Evolutionary conservation across 176 grass and related monocot species (phyloP).

Genomic region (Juncus effusus): DNA sequence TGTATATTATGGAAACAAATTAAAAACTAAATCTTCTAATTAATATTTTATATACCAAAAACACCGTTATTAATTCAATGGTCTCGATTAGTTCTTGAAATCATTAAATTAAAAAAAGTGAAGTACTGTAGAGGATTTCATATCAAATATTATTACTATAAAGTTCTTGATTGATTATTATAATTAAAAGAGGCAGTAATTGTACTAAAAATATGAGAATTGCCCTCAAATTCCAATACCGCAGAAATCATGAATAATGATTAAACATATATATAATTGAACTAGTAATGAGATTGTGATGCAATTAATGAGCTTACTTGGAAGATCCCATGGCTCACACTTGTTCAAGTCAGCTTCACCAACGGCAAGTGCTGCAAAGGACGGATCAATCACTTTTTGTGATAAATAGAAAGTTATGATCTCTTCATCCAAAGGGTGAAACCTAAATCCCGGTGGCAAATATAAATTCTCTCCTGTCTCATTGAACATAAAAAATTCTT

Average conservation of each 20-base stretch:
- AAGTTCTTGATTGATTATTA: background rate
- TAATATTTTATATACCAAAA: too few relatives aligned
- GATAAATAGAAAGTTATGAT: conserved; percentile 61
- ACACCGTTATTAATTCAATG: too few relatives aligned
- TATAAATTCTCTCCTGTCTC: background rate
- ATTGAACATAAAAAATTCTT: background rate
- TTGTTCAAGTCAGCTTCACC: conserved; percentile 55
- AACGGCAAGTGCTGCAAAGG: conserved; percentile 35
- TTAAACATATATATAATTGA: background rate
- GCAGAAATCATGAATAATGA: background rate
- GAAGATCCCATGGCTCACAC: conserved; percentile 73
- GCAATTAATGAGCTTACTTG: conserved; percentile 23
- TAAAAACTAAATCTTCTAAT: too few relatives aligned
- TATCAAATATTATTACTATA: too few relatives aligned
- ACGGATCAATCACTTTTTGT: conserved; percentile 29
- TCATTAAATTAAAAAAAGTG: too few relatives aligned
- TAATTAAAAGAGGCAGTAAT: background rate
- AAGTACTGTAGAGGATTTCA: too few relatives aligned
- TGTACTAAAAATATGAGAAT: background rate
- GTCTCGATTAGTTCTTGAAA: too few relatives aligned
- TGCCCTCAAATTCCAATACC: background rate
- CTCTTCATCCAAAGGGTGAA: conserved; percentile 53
- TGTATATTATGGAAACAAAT: too few relatives aligned
- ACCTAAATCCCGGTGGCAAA: conserved; percentile 52
- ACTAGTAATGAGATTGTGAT: background rate